Evolutionary conservation across 192 early-diverging fungal genomes (phyloP), one percentile per base, ranked within the genome.

Genomic region (Pilaira anomala): DNA sequence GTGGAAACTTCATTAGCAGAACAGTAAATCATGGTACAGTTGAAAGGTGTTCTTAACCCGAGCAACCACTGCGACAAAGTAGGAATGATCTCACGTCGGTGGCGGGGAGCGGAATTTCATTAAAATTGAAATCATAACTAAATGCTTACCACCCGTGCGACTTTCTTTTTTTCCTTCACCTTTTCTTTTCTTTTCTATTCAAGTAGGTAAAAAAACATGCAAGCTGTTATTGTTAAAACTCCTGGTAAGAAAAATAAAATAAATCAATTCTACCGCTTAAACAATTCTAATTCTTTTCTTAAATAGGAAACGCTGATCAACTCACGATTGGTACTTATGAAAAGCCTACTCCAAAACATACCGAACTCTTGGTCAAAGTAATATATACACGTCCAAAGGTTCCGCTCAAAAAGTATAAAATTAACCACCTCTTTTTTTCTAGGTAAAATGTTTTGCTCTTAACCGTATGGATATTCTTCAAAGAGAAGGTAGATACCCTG

Each of bases 381-480:
- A 59, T 54, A 33, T 3, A 28, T 7, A 11, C 13, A 55, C 16
- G 21, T 3, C 16, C 12, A 16, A 55, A 22, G 7, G 3, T 11
- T 2, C 5, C 7, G 5, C 50, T 18, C 18, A 9, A 28, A 18
- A 25, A 2, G 28, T 39, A 55, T 33, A n/a, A n/a, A n/a, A n/a
- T n/a, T n/a, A n/a, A n/a, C 29, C 11, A 54, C 26, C 25, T 8
- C 9, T 11, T 12, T 45, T 29, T 18, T 39, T 7, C 13, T 45
- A 85, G 75, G 67, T 85, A 33, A 65, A 76, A 40, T 77, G 63
- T 49, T 88, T 92, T 73, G 85, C 74, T 24, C 69, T 91, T 50
- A 93, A 93, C 61, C 82, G 91, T 18, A 87, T 90, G 87, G 91
- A 93, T 64, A 79, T 89, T 49, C 5, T 83, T 8, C 91, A 93